Evolutionary conservation across 2,329 filamentous ascomycete genomes (phyloP).

Genomic region (Sarocladium strictum): DNA sequence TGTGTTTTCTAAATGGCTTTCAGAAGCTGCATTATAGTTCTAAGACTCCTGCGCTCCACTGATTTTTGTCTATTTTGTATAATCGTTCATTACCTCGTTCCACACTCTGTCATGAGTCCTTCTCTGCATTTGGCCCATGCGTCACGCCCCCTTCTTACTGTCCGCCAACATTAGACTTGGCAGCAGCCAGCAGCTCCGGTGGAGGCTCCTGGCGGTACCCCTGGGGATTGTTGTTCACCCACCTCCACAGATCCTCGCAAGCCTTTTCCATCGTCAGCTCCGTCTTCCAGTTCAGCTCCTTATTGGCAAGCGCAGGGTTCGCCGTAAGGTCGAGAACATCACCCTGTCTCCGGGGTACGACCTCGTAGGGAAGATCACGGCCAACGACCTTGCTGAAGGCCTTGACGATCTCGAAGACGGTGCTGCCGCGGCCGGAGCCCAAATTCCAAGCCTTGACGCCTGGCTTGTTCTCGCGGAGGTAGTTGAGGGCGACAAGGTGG

Average conservation of each 20-base stretch:
- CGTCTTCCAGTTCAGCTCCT: constrained; percentile 89
- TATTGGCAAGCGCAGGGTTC: constrained; percentile 79
- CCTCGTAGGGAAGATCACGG: constrained; percentile 78
- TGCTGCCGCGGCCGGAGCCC: constrained; percentile 89
- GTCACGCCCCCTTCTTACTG: constrained; percentile 16
- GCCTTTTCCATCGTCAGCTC: constrained; percentile 86
- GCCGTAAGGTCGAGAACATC: constrained; percentile 94
- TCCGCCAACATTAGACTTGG: constrained; percentile 36
- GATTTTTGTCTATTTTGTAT: not conserved
- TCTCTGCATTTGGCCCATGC: too few relatives aligned
- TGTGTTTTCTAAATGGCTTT: not conserved
- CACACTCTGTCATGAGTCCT: too few relatives aligned
- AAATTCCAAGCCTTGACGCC: constrained; percentile 96
- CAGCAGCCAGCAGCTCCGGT: constrained; percentile 63
- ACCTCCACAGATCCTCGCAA: constrained; percentile 90
- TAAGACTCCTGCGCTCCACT: not conserved
- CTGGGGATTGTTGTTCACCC: constrained; percentile 94
- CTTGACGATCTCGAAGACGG: constrained; percentile 95
- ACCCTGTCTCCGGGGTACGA: constrained; percentile 73
- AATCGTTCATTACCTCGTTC: not conserved
- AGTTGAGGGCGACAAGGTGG: constrained; percentile 83
- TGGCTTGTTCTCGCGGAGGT: constrained; percentile 76
- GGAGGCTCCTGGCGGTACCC: constrained; percentile 93
- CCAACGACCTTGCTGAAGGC: constrained; percentile 87
- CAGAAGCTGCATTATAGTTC: not conserved